Evolutionary conservation across 2,329 filamentous ascomycete species (phyloP), one percentile per base, ranked within the genome.

Genomic region (Botrytis paeoniae): DNA sequence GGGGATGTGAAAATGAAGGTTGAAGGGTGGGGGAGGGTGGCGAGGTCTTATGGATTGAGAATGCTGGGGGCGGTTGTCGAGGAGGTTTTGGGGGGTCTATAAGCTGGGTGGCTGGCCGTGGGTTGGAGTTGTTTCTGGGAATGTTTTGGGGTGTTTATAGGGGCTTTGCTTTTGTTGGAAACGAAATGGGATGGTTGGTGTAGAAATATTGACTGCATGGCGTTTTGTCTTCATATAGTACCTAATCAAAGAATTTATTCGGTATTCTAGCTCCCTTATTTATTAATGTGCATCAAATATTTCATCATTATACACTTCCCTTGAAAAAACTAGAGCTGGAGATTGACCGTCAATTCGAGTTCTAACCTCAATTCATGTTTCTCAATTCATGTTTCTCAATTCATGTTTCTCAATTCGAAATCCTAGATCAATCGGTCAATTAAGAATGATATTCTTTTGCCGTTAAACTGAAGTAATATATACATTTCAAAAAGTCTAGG

Each of bases 21-120:
- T 78, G 86, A 82, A 60, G 92, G 97, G 7, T 91, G 94, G 82
- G 86, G 85, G 77, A 90, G 88, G 70, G 95, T 97, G 66, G 93
- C 93, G 12, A 87, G 85, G 78, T 94, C 90, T 80, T 97, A 96
- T 83, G 91, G 89, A 8, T 84, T 98, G 80, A 89, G 89, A 80
- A 95, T 98, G 92, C 82, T 99, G 81, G 88, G 87, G 74, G 89
- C 87, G 76, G 92, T 97, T 66, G 91, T 95, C 9, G 86, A 87
- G 75, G 91, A 89, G 73, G 85, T 95, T 73, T 81, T 87, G 77
- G 83, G 80, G 65, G 84, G 81, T 14, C 76, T 89, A 74, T 89
- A 68, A 14, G 22, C 18, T 39, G 22, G 10, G 18, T 32, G 37
- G 2, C 18, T 48, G n/a, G 43, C 22, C 8, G 7, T 64, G 29